Conservation (phyloP, 768 basidiomycete species). For the Termitomyces sp. region DNA sequence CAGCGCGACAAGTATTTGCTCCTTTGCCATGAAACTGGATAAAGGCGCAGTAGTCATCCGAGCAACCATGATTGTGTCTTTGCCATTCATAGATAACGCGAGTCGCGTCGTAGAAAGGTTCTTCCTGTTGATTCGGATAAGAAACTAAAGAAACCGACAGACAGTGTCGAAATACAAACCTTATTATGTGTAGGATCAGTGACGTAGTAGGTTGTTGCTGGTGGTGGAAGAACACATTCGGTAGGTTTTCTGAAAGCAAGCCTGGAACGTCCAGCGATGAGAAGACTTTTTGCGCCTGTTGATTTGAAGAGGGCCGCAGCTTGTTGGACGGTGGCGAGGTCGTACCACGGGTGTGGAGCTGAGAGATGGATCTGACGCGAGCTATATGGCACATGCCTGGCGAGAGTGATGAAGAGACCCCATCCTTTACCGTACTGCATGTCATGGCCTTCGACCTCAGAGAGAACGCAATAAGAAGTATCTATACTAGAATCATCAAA, state of each 20-base stretch:
- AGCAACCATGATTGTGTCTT: slow-evolving; percentile 31
- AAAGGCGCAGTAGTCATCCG: slow-evolving; percentile 35
- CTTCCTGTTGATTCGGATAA: slow-evolving; percentile 23
- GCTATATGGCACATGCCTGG: slow-evolving; percentile 15
- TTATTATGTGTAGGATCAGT: slow-evolving; percentile 48
- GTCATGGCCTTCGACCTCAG: slow-evolving; percentile 18
- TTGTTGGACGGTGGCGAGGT: slow-evolving; percentile 35
- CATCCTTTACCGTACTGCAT: slow-evolving; percentile 27
- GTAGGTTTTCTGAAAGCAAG: slow-evolving; percentile 29
- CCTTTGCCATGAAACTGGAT: slow-evolving; percentile 49
- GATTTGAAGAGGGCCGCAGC: slow-evolving; percentile 36
- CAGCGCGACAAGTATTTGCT: slow-evolving; percentile 29
- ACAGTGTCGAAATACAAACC: slow-evolving; percentile 20
- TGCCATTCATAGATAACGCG: slow-evolving; percentile 39
- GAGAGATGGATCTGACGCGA: slow-evolving; percentile 36
- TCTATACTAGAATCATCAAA: slow-evolving; percentile 20
- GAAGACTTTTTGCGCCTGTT: slow-evolving; percentile 36
- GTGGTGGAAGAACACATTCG: slow-evolving; percentile 23
- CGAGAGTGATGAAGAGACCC: slow-evolving; percentile 32
- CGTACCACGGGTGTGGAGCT: slow-evolving; percentile 42
- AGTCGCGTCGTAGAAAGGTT: slow-evolving; percentile 42
- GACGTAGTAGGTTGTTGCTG: slow-evolving; percentile 26
- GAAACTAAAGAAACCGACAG: not conserved
- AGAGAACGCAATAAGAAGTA: slow-evolving; percentile 28
- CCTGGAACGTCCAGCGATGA: slow-evolving; percentile 37